These are phyloP conservation scores for Hortiboletus campestris DNA, from an alignment of 768 basidiomycete species.

Conservation along the genomic window DNA sequence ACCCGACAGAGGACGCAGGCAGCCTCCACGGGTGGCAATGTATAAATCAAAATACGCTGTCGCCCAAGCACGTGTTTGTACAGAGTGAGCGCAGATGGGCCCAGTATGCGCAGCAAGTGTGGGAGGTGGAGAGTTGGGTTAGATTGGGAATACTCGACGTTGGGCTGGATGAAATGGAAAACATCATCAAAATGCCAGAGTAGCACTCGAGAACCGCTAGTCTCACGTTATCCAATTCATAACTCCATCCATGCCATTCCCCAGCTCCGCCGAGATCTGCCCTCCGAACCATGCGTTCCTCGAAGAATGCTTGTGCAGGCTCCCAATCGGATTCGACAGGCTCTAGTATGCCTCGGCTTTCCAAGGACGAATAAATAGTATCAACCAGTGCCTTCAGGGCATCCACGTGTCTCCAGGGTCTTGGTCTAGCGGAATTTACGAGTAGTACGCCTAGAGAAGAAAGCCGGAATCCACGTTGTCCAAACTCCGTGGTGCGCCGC, in stretches of 20 bases:
- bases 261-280: slow-evolving; percentile 55
- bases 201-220: not conserved
- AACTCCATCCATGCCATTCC: slow-evolving; percentile 67
- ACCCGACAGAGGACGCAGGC: slow-evolving; percentile 68
- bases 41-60: slow-evolving; percentile 75
- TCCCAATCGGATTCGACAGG: slow-evolving; percentile 61
- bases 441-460: slow-evolving; percentile 76
- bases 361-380: slow-evolving; percentile 50
- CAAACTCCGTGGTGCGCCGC: slow-evolving; percentile 62
- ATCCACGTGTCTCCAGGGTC: slow-evolving; percentile 74
- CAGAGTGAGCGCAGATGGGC: slow-evolving; percentile 73
- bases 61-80: slow-evolving; percentile 79
- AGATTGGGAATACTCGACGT: slow-evolving; percentile 22
- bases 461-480: slow-evolving; percentile 77
- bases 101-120: slow-evolving; percentile 72
- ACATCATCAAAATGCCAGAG: not conserved
- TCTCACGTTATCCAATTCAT: slow-evolving; percentile 58
- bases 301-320: slow-evolving; percentile 61
- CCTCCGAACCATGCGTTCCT: slow-evolving; percentile 52
- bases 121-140: slow-evolving; percentile 72
- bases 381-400: slow-evolving; percentile 60
- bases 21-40: slow-evolving; percentile 74
- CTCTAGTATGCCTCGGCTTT: slow-evolving; percentile 46
- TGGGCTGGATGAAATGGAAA: slow-evolving; percentile 26
- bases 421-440: slow-evolving; percentile 58